Base-by-base conservation (phyloP, 805 yeast genomes). In the Starmerella floricola region DNA sequence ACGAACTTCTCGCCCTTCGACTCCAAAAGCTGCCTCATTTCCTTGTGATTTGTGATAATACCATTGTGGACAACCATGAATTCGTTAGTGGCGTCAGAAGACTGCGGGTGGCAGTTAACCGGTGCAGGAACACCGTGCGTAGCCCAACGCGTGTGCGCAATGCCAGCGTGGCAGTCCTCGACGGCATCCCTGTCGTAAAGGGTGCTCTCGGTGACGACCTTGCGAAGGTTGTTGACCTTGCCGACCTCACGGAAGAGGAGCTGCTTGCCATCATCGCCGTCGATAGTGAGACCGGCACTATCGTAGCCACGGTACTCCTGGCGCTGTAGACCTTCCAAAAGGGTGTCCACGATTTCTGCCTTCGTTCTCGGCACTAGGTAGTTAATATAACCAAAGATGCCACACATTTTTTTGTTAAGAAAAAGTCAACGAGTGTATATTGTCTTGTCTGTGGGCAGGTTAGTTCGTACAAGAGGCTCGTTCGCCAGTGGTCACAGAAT, bases 111-210 rank as follows among this genome's bases (percentile, higher is more conserved):
- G 61, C 97, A 91, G 69, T 91, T 91, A 48, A 63, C 55, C 48
- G 72, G 75, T 52, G 75, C 76, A 44, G 96, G 96, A 56, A 78
- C 83, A 64, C 99, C 99, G 63, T 91, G 99, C 30, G 99, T 91
- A 39, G 99, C 99, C 99, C 99, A 91, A 70, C 99, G 82, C 12
- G 99, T 91, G 66, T 91, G 99, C 19, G 98, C 97, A 62, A 91
- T 91, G 60, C 95, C 98, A 47, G 78, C 86, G 60, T 91, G 98
- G 61, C 79, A 76, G 54, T 74, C 78, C 59, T 84, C 86, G 17
- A 74, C 69, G 47, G 73, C 76, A 36, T 50, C 44, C 23, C 70
- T 63, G 54, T 79, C 70, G 45, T 50, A 44, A 44, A 78, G 71
- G 35, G 73, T 61, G 18, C 61, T 51, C 37, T 58, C 57, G 36